Evolutionary conservation across 179 eudicot genomes (phyloP).

Genomic region (Silene noctiflora): DNA sequence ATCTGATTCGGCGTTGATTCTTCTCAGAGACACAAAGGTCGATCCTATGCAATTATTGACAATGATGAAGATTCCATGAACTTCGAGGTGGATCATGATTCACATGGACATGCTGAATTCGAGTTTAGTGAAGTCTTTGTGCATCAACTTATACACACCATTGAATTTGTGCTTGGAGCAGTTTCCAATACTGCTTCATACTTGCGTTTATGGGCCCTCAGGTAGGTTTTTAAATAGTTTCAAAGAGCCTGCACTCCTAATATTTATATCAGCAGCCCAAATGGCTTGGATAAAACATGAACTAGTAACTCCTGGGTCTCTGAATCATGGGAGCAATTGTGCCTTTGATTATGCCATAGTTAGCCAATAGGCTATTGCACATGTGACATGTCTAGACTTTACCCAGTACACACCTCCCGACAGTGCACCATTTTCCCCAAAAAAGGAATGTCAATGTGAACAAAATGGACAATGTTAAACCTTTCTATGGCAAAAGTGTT

Average conservation of each 20-base stretch:
- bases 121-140: slow-evolving; percentile 72
- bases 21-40: slow-evolving; percentile 66
- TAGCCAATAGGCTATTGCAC: not conserved
- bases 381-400: not conserved
- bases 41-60: slow-evolving; percentile 46
- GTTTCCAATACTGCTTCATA: slow-evolving; percentile 87
- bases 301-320: not conserved
- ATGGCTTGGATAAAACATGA: not conserved
- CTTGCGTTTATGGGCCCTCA: slow-evolving; percentile 80
- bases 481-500: not conserved
- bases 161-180: slow-evolving; percentile 78
- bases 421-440: not conserved
- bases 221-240: slow-evolving; percentile 33
- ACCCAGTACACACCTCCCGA: not conserved
- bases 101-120: slow-evolving; percentile 62
- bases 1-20: slow-evolving; percentile 13
- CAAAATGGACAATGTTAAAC: slow-evolving; percentile 9
- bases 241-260: not conserved
- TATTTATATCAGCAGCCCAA: not conserved
- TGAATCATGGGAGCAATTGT: not conserved
- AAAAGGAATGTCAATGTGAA: not conserved
- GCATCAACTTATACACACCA: slow-evolving; percentile 76
- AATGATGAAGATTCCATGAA: slow-evolving; percentile 41
- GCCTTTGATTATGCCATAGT: not conserved
- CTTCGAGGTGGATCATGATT: slow-evolving; percentile 47